Evolutionary conservation across 1,139 yeast species (phyloP).

Genomic region (Yamadazyma diddensiae): DNA sequence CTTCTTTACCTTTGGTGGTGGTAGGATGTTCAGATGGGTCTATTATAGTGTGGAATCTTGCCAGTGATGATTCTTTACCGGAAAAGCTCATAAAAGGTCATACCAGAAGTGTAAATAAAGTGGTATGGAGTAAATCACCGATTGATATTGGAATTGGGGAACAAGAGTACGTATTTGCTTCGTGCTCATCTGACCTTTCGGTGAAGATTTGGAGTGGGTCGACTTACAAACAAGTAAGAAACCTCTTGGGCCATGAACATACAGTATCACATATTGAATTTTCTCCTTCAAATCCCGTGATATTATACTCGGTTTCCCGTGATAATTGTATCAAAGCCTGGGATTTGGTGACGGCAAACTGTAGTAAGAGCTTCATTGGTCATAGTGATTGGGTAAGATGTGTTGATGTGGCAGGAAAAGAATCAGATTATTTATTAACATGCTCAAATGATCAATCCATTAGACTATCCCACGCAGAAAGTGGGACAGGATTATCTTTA

Average conservation of each 20-base stretch:
- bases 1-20: slow-evolving; percentile 60
- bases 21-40: slow-evolving; percentile 77
- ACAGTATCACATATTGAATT: slow-evolving; percentile 69
- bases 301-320: slow-evolving; percentile 70
- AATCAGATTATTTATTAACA: slow-evolving; percentile 62
- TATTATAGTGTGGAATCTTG: slow-evolving; percentile 68
- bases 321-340: slow-evolving; percentile 73
- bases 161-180: slow-evolving; percentile 37
- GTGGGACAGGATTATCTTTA: slow-evolving; percentile 68
- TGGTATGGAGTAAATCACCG: slow-evolving; percentile 51
- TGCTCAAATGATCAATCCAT: slow-evolving; percentile 83
- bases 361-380: slow-evolving; percentile 63
- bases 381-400: slow-evolving; percentile 90
- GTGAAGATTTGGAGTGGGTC: slow-evolving; percentile 69
- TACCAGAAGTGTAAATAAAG: slow-evolving; percentile 62
- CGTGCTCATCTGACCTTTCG: slow-evolving; percentile 73
- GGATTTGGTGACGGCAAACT: slow-evolving; percentile 72
- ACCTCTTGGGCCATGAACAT: slow-evolving; percentile 88
- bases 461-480: slow-evolving; percentile 58
- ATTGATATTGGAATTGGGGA: slow-evolving; percentile 21
- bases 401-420: slow-evolving; percentile 38
- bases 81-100: slow-evolving; percentile 72
- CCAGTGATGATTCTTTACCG: slow-evolving; percentile 59
- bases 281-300: slow-evolving; percentile 33
- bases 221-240: slow-evolving; percentile 54